These are phyloP conservation scores for Dryas octopetala DNA, from an alignment of 306 rosid species.

Conservation along the genomic window DNA sequence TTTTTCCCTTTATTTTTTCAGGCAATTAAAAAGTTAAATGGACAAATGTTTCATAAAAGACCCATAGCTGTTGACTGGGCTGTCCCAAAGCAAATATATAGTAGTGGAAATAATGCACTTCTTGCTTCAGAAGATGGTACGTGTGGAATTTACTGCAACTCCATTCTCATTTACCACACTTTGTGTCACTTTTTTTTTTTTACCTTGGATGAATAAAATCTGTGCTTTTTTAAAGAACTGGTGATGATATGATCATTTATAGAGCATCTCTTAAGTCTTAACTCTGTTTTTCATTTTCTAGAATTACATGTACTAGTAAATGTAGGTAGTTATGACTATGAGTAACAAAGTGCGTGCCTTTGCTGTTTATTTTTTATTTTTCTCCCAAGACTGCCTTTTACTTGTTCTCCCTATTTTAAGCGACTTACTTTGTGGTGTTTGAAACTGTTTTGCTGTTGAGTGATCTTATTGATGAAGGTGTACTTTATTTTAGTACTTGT, in stretches of 20 bases:
- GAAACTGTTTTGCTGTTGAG: neutral
- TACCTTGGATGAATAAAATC: neutral
- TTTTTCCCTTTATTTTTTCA: slow-evolving; percentile 32
- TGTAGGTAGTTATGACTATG: neutral
- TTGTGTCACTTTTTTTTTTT: slow-evolving; percentile 1
- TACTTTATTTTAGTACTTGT: neutral
- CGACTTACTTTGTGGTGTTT: neutral
- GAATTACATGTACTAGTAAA: neutral
- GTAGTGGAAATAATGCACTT: slow-evolving; percentile 37
- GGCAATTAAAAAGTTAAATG: slow-evolving; percentile 87
- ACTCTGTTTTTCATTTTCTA: neutral
- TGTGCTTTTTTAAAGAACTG: neutral
- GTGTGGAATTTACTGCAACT: neutral
- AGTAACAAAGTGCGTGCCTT: neutral
- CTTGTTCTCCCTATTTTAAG: neutral
- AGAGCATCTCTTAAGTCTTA: neutral
- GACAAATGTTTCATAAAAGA: slow-evolving; percentile 65
- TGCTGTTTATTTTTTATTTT: neutral
- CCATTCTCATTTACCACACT: neutral
- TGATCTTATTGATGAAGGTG: neutral
- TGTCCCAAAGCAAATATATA: slow-evolving; percentile 78
- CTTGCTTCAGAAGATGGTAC: slow-evolving; percentile 65
- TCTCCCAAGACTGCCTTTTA: neutral
- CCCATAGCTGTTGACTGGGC: slow-evolving; percentile 97
- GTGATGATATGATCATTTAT: neutral